Conservation (phyloP, 176 grass and related monocot genomes). For the Elaeis guineensis region DNA sequence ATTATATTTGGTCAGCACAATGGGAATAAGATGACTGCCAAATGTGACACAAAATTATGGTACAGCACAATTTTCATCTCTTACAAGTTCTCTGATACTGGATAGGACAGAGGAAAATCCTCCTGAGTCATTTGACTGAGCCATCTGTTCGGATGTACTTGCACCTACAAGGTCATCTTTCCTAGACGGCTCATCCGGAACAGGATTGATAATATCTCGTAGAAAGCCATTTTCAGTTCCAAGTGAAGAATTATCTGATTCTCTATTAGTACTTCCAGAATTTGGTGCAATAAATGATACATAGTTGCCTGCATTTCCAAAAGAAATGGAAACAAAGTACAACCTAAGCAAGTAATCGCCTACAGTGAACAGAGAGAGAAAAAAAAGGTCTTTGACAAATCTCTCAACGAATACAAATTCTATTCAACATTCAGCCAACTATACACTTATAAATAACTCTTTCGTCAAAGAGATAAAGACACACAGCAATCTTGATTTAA, state of each 20-base stretch:
- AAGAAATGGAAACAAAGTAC: slow-evolving; percentile 12
- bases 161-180: slow-evolving; percentile 26
- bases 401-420: too few relatives aligned
- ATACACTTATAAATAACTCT: too few relatives aligned
- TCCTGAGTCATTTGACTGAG: slow-evolving; percentile 33
- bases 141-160: slow-evolving; percentile 37
- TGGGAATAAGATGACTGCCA: slow-evolving; percentile 2
- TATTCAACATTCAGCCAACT: too few relatives aligned
- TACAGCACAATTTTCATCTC: slow-evolving; percentile 24
- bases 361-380: too few relatives aligned
- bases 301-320: slow-evolving; percentile 52
- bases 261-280: slow-evolving; percentile 34
- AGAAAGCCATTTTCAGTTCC: slow-evolving; percentile 75
- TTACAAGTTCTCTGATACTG: slow-evolving; percentile 62
- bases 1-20: slow-evolving; percentile 19
- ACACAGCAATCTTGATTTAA: too few relatives aligned
- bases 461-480: too few relatives aligned
- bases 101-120: slow-evolving; percentile 37
- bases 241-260: slow-evolving; percentile 25
- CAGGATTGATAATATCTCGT: slow-evolving; percentile 34
- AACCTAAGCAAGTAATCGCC: not conserved
- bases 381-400: too few relatives aligned
- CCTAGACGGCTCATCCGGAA: slow-evolving; percentile 21
- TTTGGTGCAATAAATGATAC: slow-evolving; percentile 48
- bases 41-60: not conserved